phyloP scores from a whole-genome alignment of 2,329 filamentous ascomycete genomes.

The Trichophyton equinum region DNA sequence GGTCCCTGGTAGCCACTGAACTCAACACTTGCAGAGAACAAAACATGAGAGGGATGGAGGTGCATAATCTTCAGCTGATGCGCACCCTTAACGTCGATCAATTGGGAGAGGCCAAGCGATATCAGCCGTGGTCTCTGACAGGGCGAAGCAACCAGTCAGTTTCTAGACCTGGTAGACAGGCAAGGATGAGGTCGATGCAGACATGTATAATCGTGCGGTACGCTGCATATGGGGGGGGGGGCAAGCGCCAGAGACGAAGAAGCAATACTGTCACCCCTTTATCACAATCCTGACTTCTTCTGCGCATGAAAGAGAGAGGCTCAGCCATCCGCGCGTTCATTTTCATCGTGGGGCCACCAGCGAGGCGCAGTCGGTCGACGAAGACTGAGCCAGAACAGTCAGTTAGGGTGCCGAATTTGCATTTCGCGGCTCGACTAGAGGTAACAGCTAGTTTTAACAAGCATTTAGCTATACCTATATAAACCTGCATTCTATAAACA shows the following conservation, averaged over 20 bases:
- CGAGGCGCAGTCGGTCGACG: not conserved
- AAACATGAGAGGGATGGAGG: not conserved
- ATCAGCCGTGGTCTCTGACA: not conserved
- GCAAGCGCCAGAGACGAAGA: too few species aligned
- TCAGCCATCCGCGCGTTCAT: slow-evolving; percentile 1
- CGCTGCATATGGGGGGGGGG: too few species aligned
- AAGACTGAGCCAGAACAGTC: not conserved
- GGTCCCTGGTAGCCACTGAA: not conserved
- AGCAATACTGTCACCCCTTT: too few species aligned
- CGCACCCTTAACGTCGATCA: not conserved
- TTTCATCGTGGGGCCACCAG: not conserved
- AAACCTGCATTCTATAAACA: too few species aligned
- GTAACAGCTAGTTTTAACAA: too few species aligned
- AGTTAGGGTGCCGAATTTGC: not conserved
- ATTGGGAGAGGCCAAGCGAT: not conserved
- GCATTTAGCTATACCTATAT: too few species aligned
- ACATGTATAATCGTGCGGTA: not conserved
- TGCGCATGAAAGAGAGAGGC: not conserved
- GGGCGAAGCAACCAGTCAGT: not conserved
- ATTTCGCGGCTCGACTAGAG: not conserved
- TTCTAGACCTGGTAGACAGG: not conserved
- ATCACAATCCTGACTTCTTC: too few species aligned
- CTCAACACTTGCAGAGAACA: not conserved
- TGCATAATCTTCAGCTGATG: slow-evolving; percentile 2
- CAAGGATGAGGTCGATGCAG: not conserved